Conservation (phyloP, 2,329 filamentous ascomycete genomes). For the Lachnum nothofagi region DNA sequence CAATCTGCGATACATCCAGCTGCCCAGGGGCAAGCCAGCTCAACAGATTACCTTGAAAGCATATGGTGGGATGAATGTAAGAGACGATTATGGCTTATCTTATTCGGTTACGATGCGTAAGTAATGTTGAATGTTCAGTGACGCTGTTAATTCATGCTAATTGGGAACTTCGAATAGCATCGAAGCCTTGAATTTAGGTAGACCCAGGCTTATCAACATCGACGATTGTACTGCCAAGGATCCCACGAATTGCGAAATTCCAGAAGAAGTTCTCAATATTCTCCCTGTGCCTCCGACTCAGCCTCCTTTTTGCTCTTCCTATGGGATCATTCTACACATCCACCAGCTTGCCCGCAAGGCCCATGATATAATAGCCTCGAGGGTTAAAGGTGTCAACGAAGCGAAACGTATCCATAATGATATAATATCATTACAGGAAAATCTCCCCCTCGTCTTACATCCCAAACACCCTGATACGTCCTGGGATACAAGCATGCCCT, state of each 20-base stretch:
- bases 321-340: neutral
- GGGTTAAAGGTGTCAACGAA: neutral
- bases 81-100: conserved; percentile 3
- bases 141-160: neutral
- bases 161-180: neutral
- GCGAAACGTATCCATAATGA: neutral
- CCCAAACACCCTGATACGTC: conserved; percentile 2
- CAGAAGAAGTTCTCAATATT: neutral
- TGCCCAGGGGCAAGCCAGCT: neutral
- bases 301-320: neutral
- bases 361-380: neutral
- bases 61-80: conserved; percentile 5
- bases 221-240: conserved; percentile 2
- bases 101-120: conserved; percentile 6
- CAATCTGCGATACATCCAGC: neutral
- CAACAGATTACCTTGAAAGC: neutral
- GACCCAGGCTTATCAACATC: conserved; percentile 3
- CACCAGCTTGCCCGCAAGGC: neutral
- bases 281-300: neutral
- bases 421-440: neutral
- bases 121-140: too few relatives aligned
- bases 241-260: neutral
- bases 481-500: neutral
- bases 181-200: conserved; percentile 4
- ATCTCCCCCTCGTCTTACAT: neutral